Evolutionary conservation across 345 rosid species (phyloP), one percentile per base, ranked within the genome.

Genomic region (Lagerstroemia speciosa): DNA sequence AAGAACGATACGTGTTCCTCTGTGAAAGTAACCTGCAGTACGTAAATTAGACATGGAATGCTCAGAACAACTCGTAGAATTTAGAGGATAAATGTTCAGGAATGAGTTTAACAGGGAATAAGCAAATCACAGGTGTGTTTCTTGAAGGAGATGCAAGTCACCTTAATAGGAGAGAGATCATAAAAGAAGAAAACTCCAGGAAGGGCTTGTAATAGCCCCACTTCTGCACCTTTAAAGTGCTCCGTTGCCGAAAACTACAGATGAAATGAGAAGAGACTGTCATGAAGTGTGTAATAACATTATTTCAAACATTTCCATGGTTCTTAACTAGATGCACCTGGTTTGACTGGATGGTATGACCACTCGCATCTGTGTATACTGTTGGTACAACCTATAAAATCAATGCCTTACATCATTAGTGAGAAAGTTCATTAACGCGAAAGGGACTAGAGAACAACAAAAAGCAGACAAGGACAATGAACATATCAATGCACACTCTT

Each of bases 111-210:
- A 10, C 34, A 30, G 4, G 63, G 15, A 14, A 58, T 27, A 19
- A 10, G 63, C 34, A 58, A 5, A 58, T n/a, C n/a, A n/a, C n/a
- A n/a, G 19, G 27, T 9, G 14, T 14, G 19, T 58, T 58, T 58
- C 33, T 0, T 30, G 34, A 26, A 20, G 17, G 66, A 22, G 19
- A 3, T 26, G 8, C 45, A 67, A 50, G 72, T 60, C 34, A 91
- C 99, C 99, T 94, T 94, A 72, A 94, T 91, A 19, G 99, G 98
- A 69, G 99, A 94, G 57, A 94, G 98, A 74, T 94, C 99, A 82
- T 94, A 91, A 75, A 91, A 88, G 89, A 94, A 88, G 90, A 91
- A 94, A 66, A 94, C 89, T 70, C 97, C 99, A 1, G 96, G 93
- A 43, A 84, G 84, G 53, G 95, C 73, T 74, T 89, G 96, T 32